A percentile compares a stretch with the other conserved stretches of the same genome.
These are phyloP conservation scores for Tricholoma sp. DNA, from an alignment of 768 basidiomycete genomes.

Conservation along the genomic window DNA sequence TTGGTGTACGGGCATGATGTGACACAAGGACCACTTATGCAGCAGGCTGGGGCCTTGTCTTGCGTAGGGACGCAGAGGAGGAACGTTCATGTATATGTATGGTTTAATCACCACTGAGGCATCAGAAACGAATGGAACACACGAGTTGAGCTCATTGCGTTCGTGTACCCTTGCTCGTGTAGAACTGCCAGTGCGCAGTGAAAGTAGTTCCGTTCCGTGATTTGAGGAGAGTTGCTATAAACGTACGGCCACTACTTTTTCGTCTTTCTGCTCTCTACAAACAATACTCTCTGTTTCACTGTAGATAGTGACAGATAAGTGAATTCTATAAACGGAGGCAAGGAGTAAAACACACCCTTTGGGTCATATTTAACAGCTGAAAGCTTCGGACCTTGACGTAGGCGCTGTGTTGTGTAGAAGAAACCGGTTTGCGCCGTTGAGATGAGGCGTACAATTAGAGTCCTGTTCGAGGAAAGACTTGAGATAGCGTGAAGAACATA, in stretches of 20 bases:
- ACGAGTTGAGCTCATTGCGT: neutral
- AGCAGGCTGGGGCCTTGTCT: too few relatives aligned
- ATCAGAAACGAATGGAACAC: neutral
- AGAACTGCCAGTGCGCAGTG: too few relatives aligned
- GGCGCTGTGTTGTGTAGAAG: conserved; percentile 82
- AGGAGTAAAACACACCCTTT: conserved; percentile 49
- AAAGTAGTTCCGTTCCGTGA: neutral
- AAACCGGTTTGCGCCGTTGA: conserved; percentile 90
- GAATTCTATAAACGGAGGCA: neutral
- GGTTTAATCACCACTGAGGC: too few relatives aligned
- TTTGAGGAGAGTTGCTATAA: neutral
- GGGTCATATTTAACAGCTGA: conserved; percentile 94
- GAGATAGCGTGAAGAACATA: neutral
- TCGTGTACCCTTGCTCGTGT: too few relatives aligned
- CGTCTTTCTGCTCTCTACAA: conserved; percentile 75
- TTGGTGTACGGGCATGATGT: too few relatives aligned
- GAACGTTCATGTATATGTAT: too few relatives aligned
- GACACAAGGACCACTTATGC: too few relatives aligned
- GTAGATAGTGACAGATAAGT: neutral
- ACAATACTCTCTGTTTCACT: conserved; percentile 73
- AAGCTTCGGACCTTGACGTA: conserved; percentile 70
- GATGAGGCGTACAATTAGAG: conserved; percentile 80
- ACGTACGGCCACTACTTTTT: conserved; percentile 35
- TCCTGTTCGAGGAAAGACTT: conserved; percentile 36
- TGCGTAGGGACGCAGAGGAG: too few relatives aligned